Evolutionary conservation across 768 basidiomycete species (phyloP), one percentile per base, ranked within the genome.

Genomic region (Panus rudis): DNA sequence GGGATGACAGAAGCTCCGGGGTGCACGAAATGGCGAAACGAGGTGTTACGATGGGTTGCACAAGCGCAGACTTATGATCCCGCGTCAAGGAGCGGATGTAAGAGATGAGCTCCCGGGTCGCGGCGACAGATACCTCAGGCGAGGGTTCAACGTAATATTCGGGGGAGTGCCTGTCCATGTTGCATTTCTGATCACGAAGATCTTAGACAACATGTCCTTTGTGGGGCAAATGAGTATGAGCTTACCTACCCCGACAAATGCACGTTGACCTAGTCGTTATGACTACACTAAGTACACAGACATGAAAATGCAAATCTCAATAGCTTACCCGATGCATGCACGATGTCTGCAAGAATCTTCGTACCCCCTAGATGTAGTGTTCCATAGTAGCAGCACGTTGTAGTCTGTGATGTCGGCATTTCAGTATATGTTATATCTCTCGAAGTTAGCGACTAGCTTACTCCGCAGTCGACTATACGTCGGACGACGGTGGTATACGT

Each of bases 1-100:
- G 70, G 4, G 65, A 62, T 1, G 56, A 37, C 39, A 97, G 72
- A 23, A 93, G 76, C n/a, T 75, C 65, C 11, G 70, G 61, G 0
- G 92, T 79, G 63, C 92, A 94, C 10, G 88, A 81, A 46, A 97
- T 84, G 19, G 94, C 94, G 61, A 97, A 98, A n/a, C 94, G 86
- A 12, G 94, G 94, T 0, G 94, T 97, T 32, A 97, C 65, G 54
- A 92, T 80, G 4, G 94, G 94, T 43, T 87, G 86, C 8, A 98
- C 84, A 6, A 93, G 71, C 67, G 55, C 39, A 20, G 35, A 59
- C 56, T 12, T 24, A 21, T 47, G 49, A 10, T 33, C 19, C 20
- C 60, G 57, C 3, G 74, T 61, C 38, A 90, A 63, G 4, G 72
- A 57, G 28, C 75, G 76, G 54, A 96, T 82, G 64, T 93, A 65